Conservation (phyloP, 2,329 filamentous ascomycete genomes). For the Exophiala viscosa region DNA sequence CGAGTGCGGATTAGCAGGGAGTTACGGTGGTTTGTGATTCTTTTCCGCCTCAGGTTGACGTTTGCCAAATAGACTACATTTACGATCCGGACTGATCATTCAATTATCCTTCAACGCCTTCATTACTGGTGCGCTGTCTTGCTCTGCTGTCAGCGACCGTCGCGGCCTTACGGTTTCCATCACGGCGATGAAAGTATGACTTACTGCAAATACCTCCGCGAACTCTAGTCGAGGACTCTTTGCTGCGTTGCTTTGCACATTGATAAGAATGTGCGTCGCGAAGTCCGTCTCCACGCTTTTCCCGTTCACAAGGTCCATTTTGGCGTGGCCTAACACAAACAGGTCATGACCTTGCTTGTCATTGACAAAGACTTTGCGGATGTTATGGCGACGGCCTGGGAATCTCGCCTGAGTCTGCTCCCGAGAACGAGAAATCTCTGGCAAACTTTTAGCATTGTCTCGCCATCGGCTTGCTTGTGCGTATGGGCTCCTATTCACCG, state of each 20-base stretch:
- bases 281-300: slow-evolving; percentile 1
- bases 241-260: background rate
- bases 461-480: too few species aligned
- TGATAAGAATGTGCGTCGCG: background rate
- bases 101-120: background rate
- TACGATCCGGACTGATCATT: background rate
- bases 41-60: background rate
- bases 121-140: too few species aligned
- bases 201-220: slow-evolving; percentile 8
- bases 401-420: slow-evolving; percentile 1
- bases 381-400: background rate
- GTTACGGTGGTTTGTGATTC: background rate
- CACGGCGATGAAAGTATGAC: background rate
- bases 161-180: too few species aligned
- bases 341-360: slow-evolving; percentile 7
- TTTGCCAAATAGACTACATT: background rate
- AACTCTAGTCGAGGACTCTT: background rate
- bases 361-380: slow-evolving; percentile 3
- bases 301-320: background rate
- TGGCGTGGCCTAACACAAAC: background rate
- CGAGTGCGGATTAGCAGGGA: background rate
- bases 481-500: background rate
- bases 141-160: too few species aligned
- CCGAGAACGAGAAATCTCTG: slow-evolving; percentile 5
- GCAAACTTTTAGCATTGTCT: too few species aligned